Base-by-base conservation (phyloP, 2,329 filamentous ascomycete species). In the Escovopsis sp. region DNA sequence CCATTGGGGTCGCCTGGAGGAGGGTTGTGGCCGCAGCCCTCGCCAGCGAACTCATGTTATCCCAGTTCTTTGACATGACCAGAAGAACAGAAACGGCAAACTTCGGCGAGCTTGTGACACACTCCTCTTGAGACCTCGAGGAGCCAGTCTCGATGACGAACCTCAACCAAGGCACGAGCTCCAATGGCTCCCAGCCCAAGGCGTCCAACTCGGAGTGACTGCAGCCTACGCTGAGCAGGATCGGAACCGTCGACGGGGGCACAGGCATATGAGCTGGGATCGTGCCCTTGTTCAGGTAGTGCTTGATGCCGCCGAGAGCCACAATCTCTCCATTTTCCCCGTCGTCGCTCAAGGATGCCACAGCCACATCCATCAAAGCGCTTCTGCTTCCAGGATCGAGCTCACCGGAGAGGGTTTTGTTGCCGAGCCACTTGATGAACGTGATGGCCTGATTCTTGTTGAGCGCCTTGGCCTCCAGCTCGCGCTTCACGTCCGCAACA, bases 61-160 rank as follows among this genome's bases (percentile, higher is more conserved):
- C 89, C 86, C 88, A 98, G 49, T 82, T 80, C 56, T 89, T 95
- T 2, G 89, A 94, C 18, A 95, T 56, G 1, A 94, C 74, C 2
- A 76, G 75, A 30, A 98, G 69, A 9, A 94, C 73, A 49, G 85
- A 80, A 1, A 77, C 69, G 7, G 89, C 79, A 56, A 96, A 93
- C 15, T 76, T 72, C 19, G 84, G 62, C 0, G 79, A 82, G 42
- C 70, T 73, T 1, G 80, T 84, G 7, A 96, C 65, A 56, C 83
- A 80, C 51, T 85, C 73, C 2, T 80, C 72, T 4, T 76, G 66
- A 4, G 72, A 55, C 33, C 73, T 73, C 43, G 72, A 71, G 5
- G 75, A 70, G 9, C 75, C 68, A 12, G 77, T 78, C 44, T 80
- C 75, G n/a, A 93, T 64, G 33, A 98, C 67, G 61, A 82, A 94